Percentiles rank a stretch among this genome's conserved stretches.
Conservation (phyloP, 1,284 basidiomycete species). For the Apiotrichum sp. region DNA sequence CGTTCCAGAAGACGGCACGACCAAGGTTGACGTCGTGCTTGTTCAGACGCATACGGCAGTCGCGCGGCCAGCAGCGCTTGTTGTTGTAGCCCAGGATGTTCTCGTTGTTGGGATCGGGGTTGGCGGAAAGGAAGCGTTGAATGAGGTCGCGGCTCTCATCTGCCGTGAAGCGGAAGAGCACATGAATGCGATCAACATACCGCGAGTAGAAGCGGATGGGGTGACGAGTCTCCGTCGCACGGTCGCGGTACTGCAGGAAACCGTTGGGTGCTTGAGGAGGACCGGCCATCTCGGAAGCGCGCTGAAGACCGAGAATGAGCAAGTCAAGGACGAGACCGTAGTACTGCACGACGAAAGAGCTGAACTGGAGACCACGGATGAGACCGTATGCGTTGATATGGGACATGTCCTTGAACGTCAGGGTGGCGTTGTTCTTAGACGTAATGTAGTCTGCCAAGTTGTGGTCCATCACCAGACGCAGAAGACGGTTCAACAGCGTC, state of each 20-base stretch:
- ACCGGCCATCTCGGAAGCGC: constrained; percentile 94
- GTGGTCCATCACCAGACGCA: constrained; percentile 91
- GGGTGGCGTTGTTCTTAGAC: constrained; percentile 89
- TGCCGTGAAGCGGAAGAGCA: constrained; percentile 96
- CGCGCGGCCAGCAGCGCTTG: constrained; percentile 97
- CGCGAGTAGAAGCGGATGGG: constrained; percentile 92
- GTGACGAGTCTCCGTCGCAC: constrained; percentile 84
- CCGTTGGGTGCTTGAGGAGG: constrained; percentile 93
- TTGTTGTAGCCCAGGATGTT: constrained; percentile 99
- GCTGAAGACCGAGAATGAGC: constrained; percentile 84
- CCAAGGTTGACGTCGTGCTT: constrained; percentile 99
- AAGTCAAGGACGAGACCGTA: constrained; percentile 87
- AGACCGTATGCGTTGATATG: constrained; percentile 57
- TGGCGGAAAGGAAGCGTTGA: constrained; percentile 91
- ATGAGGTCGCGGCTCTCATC: constrained; percentile 97
- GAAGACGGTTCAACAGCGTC: constrained; percentile 83
- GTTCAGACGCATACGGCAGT: constrained; percentile 97
- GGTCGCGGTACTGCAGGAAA: constrained; percentile 91
- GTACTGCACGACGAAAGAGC: constrained; percentile 95
- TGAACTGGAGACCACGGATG: constrained; percentile 92
- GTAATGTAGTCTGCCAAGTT: constrained; percentile 98
- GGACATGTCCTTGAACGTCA: constrained; percentile 78
- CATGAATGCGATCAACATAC: constrained; percentile 86
- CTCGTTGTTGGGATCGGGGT: constrained; percentile 97
- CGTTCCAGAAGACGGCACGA: constrained; percentile 98